Evolutionary conservation across 2,329 filamentous ascomycete genomes (phyloP).

Genomic region (Dactylellina sp.): DNA sequence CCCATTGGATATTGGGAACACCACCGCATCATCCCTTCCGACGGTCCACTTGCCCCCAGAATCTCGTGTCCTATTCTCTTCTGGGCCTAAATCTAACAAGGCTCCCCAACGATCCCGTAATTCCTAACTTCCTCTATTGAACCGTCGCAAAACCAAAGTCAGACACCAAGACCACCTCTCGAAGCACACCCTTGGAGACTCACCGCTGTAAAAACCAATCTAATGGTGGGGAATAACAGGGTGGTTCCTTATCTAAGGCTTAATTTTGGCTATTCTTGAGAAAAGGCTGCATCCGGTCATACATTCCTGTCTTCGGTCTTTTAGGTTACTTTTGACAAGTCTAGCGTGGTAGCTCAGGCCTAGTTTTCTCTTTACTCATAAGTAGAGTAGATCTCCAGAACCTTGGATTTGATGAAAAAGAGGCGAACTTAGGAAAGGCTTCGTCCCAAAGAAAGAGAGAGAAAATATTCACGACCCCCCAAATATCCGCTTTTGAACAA

Average conservation of each 20-base stretch:
- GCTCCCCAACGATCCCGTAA: constrained; percentile 47
- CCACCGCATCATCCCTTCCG: constrained; percentile 20
- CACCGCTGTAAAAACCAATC: constrained; percentile 42
- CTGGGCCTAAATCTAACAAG: constrained; percentile 36
- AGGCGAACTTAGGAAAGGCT: constrained; percentile 39
- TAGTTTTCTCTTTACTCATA: constrained; percentile 49
- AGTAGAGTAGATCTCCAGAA: constrained; percentile 55
- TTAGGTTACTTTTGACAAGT: constrained; percentile 25
- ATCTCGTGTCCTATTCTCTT: constrained; percentile 39
- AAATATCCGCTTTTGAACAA: constrained; percentile 54
- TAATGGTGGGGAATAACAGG: constrained; percentile 54
- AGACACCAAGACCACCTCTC: constrained; percentile 54
- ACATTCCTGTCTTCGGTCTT: constrained; percentile 51
- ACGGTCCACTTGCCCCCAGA: constrained; percentile 46
- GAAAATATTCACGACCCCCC: constrained; percentile 34
- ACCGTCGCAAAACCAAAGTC: constrained; percentile 53
- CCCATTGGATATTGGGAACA: constrained; percentile 33
- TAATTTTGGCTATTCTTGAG: constrained; percentile 56
- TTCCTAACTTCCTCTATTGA: constrained; percentile 54
- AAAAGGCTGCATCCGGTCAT: constrained; percentile 54
- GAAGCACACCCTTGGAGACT: constrained; percentile 43
- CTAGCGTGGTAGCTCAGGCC: constrained; percentile 43
- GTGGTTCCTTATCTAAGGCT: constrained; percentile 57
- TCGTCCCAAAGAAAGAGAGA: constrained; percentile 23
- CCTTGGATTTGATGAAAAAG: constrained; percentile 46